Conservation (phyloP, 2,329 filamentous ascomycete genomes). For the Talaromyces marneffei region DNA sequence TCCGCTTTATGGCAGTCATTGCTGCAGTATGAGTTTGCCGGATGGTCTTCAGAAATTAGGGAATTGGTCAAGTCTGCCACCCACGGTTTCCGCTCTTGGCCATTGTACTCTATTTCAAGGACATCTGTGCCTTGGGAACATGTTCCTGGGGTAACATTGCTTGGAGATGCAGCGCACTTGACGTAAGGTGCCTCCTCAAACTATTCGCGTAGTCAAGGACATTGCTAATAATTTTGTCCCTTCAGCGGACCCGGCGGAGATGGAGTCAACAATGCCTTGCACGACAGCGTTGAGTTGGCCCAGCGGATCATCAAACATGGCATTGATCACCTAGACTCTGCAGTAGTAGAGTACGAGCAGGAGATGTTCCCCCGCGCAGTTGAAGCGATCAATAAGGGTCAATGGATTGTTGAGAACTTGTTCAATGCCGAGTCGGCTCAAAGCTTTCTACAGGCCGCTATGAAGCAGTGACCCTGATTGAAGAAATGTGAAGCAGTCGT, state of each 20-base stretch:
- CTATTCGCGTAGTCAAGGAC: neutral
- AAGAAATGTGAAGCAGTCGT: neutral
- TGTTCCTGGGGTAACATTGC: conserved; percentile 22
- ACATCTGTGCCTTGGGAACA: conserved; percentile 20
- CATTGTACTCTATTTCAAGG: conserved; percentile 21
- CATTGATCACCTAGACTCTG: conserved; percentile 17
- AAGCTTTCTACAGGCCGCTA: conserved; percentile 3
- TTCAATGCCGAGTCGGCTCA: conserved; percentile 12
- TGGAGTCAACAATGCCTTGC: conserved; percentile 29
- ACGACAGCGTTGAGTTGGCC: conserved; percentile 22
- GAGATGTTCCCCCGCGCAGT: conserved; percentile 22
- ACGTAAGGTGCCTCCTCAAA: conserved; percentile 22
- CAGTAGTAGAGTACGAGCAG: conserved; percentile 21
- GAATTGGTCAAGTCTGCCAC: conserved; percentile 18
- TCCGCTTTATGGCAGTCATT: neutral
- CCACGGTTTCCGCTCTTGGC: conserved; percentile 20
- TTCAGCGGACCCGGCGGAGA: conserved; percentile 18
- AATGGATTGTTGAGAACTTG: conserved; percentile 7
- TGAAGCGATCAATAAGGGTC: conserved; percentile 12
- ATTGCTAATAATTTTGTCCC: neutral
- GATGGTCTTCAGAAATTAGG: conserved; percentile 17
- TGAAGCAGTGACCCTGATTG: neutral
- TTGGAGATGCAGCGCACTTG: conserved; percentile 27
- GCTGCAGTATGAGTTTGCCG: conserved; percentile 10
- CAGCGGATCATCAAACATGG: conserved; percentile 13